A percentile compares a stretch with the other conserved stretches of the same genome.
Conservation (phyloP, 805 yeast species). For the Kluyveromyces lactis region DNA sequence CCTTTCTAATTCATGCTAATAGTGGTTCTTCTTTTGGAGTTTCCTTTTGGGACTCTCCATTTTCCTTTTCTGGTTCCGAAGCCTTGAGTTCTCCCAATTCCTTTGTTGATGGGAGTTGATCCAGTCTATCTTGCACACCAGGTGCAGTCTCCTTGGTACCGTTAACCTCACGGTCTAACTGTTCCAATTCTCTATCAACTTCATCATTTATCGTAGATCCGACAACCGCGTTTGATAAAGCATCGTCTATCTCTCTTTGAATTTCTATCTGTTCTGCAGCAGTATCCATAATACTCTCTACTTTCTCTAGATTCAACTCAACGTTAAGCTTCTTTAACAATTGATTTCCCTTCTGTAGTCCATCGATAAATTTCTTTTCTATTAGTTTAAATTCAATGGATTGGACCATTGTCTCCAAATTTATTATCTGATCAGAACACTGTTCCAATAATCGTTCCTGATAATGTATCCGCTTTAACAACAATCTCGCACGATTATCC, state of each 20-base stretch:
- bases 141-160: slow-evolving; percentile 23
- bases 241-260: slow-evolving; percentile 63
- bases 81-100: slow-evolving; percentile 22
- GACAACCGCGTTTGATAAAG: slow-evolving; percentile 33
- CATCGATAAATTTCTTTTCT: slow-evolving; percentile 76
- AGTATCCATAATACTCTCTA: slow-evolving; percentile 72
- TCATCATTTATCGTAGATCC: slow-evolving; percentile 42
- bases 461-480: slow-evolving; percentile 70
- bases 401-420: slow-evolving; percentile 68
- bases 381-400: slow-evolving; percentile 84
- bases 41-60: slow-evolving; percentile 1
- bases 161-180: slow-evolving; percentile 41
- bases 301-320: slow-evolving; percentile 62
- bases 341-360: slow-evolving; percentile 71
- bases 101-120: slow-evolving; percentile 24
- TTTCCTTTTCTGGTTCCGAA: slow-evolving; percentile 9
- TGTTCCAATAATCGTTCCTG: slow-evolving; percentile 65
- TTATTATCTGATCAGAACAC: slow-evolving; percentile 70
- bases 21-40: slow-evolving; percentile 3
- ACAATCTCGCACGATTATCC: slow-evolving; percentile 48
- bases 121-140: slow-evolving; percentile 2
- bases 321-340: slow-evolving; percentile 67
- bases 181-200: slow-evolving; percentile 54
- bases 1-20: slow-evolving; percentile 2
- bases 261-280: slow-evolving; percentile 72